phyloP scores from a whole-genome alignment of 805 yeast species.

The Ogataea henricii region DNA sequence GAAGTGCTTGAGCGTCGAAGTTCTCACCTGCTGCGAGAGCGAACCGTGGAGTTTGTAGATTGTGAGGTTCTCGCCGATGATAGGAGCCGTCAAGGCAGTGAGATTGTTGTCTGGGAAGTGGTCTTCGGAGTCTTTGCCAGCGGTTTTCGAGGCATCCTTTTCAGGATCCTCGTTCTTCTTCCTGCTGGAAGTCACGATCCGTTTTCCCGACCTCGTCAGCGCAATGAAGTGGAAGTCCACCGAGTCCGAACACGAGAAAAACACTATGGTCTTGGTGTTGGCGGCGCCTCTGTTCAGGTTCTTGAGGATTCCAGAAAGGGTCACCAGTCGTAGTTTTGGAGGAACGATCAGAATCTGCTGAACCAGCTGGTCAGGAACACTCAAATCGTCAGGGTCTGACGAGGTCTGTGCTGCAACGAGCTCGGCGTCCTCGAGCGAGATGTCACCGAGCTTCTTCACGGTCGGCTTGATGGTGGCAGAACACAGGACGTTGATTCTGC shows the following conservation, averaged over 20 bases:
- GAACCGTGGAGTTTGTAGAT: conserved; percentile 87
- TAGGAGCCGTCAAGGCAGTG: conserved; percentile 56
- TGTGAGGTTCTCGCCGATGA: conserved; percentile 45
- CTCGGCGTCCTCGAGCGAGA: conserved; percentile 73
- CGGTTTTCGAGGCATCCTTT: conserved; percentile 4
- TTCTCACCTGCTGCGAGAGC: conserved; percentile 78
- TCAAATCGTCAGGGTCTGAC: conserved; percentile 26
- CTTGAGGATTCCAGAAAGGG: conserved; percentile 68
- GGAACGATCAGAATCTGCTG: conserved; percentile 87
- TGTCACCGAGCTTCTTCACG: conserved; percentile 78
- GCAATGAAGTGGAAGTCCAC: conserved; percentile 88
- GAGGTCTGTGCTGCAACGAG: conserved; percentile 49
- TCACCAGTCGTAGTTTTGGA: conserved; percentile 84
- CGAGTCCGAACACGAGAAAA: conserved; percentile 93
- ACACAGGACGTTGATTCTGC: conserved; percentile 79
- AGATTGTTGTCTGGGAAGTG: conserved; percentile 24
- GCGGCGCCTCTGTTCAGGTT: conserved; percentile 40
- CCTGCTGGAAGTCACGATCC: conserved; percentile 26
- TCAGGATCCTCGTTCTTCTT: conserved; percentile 16
- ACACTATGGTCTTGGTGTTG: conserved; percentile 67
- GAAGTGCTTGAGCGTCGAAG: conserved; percentile 71
- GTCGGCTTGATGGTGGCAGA: conserved; percentile 90
- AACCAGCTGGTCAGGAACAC: conserved; percentile 87
- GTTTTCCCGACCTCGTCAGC: conserved; percentile 61
- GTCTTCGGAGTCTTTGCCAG: conserved; percentile 12